phyloP scores from a whole-genome alignment of 768 basidiomycete genomes.

The Favolaschia claudopus region DNA sequence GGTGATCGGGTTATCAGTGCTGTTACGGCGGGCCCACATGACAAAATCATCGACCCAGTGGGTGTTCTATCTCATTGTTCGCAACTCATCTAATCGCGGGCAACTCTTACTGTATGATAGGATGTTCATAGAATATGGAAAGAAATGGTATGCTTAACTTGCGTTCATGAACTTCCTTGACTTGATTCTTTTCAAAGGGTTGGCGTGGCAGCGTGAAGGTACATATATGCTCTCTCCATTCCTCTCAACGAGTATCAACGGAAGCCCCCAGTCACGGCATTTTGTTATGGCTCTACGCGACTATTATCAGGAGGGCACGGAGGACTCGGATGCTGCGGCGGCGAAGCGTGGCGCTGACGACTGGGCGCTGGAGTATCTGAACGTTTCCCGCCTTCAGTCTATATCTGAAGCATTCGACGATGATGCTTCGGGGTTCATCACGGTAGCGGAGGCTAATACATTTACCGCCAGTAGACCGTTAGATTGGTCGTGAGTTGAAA shows the following conservation, averaged over 20 bases:
- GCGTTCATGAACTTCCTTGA: not conserved
- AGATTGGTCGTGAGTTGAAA: constrained; percentile 37
- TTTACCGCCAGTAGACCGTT: constrained; percentile 39
- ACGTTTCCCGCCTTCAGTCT: constrained; percentile 35
- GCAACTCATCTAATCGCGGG: too few species aligned
- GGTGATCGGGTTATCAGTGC: constrained; percentile 42
- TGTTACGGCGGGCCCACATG: constrained; percentile 43
- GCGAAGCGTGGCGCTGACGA: constrained; percentile 28
- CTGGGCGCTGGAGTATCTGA: constrained; percentile 42
- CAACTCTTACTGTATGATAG: too few species aligned
- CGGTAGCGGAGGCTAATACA: constrained; percentile 37
- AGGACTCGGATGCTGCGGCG: not conserved
- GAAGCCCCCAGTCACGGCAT: constrained; percentile 43
- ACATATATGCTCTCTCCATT: too few species aligned
- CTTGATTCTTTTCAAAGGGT: constrained; percentile 27
- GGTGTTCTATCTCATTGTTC: constrained; percentile 8
- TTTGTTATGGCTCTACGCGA: constrained; percentile 47
- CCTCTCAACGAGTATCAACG: constrained; percentile 39
- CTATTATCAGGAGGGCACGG: constrained; percentile 36
- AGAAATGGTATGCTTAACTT: constrained; percentile 39
- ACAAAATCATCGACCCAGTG: constrained; percentile 42
- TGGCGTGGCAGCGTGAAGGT: constrained; percentile 49
- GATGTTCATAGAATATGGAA: constrained; percentile 47
- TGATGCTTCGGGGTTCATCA: constrained; percentile 45
- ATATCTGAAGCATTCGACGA: constrained; percentile 47